Evolutionary conservation across 2,329 filamentous ascomycete genomes (phyloP).

Genomic region (Apiospora aurea): DNA sequence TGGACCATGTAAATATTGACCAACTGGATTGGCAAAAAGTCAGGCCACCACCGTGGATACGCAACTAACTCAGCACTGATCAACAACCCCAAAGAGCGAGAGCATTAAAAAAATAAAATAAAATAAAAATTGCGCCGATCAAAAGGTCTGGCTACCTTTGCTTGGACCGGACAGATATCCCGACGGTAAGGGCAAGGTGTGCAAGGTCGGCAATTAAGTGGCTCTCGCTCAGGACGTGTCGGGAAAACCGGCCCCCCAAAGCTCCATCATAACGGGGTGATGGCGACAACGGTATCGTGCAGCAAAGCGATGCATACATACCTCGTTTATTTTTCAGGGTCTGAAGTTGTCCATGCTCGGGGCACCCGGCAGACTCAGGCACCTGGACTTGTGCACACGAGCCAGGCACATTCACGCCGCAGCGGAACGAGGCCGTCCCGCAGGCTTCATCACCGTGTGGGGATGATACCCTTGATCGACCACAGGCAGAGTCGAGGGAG

Average conservation of each 20-base stretch:
- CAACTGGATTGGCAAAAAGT: background rate
- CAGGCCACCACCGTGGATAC: background rate
- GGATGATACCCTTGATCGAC: background rate
- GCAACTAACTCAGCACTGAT: background rate
- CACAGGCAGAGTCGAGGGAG: background rate
- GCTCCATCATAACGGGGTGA: conserved; percentile 2
- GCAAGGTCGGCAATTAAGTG: background rate
- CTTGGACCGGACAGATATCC: background rate
- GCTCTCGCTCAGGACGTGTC: background rate
- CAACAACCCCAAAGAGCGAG: background rate
- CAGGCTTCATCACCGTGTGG: background rate
- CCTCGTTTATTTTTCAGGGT: background rate
- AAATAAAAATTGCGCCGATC: no score
- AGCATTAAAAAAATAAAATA: no score
- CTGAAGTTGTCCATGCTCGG: background rate
- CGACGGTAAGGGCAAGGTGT: background rate
- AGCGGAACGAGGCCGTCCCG: background rate
- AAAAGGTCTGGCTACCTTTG: no score
- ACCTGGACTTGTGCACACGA: no score
- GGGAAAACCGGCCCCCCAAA: background rate
- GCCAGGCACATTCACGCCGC: background rate
- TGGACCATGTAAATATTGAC: background rate
- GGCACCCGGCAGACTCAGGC: background rate
- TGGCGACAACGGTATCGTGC: background rate
- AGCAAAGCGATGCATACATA: background rate